These are phyloP conservation scores for Cercospora berteroae DNA, from an alignment of 2,329 filamentous ascomycete species.

Conservation along the genomic window DNA sequence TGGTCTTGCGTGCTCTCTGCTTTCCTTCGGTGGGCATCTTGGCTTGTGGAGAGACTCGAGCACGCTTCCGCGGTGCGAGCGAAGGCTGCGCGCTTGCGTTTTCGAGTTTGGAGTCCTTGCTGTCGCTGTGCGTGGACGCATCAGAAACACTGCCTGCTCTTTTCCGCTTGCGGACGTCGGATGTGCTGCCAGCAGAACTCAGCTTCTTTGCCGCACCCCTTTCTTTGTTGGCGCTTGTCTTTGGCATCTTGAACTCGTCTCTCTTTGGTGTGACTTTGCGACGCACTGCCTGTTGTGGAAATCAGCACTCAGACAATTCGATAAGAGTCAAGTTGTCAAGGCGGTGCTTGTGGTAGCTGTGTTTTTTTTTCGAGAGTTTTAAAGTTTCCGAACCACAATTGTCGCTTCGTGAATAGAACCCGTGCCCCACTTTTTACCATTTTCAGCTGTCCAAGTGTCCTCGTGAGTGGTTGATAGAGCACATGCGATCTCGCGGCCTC, in stretches of 20 bases:
- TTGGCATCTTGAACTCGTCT: background rate
- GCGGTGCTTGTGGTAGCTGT: background rate
- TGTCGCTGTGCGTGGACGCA: background rate
- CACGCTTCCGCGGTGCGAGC: background rate
- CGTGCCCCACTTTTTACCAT: background rate
- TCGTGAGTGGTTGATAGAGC: background rate
- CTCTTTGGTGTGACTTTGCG: background rate
- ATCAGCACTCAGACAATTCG: background rate
- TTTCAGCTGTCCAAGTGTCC: background rate
- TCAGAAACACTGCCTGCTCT: background rate
- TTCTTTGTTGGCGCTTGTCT: background rate
- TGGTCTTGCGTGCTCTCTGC: background rate
- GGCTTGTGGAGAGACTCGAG: background rate
- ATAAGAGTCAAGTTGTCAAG: background rate
- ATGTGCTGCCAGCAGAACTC: background rate
- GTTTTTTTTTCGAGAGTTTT: background rate
- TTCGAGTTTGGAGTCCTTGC: background rate
- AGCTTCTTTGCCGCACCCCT: background rate
- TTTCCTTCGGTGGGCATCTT: background rate
- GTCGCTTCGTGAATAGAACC: background rate
- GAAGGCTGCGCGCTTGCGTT: background rate
- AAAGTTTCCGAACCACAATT: background rate
- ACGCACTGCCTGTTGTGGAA: background rate
- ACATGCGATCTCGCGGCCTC: background rate
- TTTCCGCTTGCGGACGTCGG: background rate